These are phyloP conservation scores for Hibiscus trionum DNA, from an alignment of 345 rosid genomes.

Conservation along the genomic window DNA sequence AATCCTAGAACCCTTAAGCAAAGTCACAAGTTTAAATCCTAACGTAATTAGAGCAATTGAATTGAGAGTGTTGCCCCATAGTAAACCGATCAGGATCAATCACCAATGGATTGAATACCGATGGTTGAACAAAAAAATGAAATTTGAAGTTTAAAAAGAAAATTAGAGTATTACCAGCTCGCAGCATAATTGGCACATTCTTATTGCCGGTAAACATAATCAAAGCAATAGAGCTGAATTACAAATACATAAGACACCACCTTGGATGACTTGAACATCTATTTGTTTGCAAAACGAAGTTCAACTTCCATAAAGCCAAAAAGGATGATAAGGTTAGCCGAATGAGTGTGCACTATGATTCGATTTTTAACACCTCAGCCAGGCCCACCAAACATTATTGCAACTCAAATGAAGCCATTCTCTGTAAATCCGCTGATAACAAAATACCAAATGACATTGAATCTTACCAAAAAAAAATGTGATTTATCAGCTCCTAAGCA, in stretches of 20 bases:
- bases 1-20: no score
- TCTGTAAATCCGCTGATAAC: not conserved
- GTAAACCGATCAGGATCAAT: no score
- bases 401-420: not conserved
- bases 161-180: not conserved
- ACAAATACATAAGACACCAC: not conserved
- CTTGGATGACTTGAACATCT: not conserved
- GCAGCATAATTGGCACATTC: not conserved
- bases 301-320: not conserved
- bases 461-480: not conserved
- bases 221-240: not conserved
- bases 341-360: not conserved
- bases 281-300: not conserved
- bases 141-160: no score
- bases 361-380: no score
- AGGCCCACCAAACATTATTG: not conserved
- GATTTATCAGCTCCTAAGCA: not conserved
- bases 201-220: not conserved
- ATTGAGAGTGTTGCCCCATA: no score
- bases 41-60: no score
- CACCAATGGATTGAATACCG: no score
- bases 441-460: not conserved
- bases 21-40: no score
- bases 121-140: no score
- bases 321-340: not conserved